Evolutionary conservation across 2,329 filamentous ascomycete species (phyloP).

Genomic region (Cladophialophora carrionii): DNA sequence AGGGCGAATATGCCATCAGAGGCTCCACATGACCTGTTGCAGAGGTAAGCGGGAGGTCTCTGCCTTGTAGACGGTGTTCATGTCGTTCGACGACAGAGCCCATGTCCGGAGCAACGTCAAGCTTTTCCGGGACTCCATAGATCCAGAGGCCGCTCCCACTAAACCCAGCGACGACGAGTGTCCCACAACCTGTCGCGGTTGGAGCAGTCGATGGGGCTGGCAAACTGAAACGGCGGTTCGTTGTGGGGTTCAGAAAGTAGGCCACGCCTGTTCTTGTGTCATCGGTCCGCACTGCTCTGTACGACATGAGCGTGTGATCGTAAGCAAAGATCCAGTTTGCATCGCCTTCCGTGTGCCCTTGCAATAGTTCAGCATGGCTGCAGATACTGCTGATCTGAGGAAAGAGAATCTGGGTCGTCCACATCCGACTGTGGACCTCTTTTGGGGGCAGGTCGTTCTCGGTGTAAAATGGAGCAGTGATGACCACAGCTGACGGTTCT

Average conservation of each 20-base stretch:
- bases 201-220: constrained; percentile 70
- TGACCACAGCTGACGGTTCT: constrained; percentile 71
- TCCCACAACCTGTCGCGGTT: constrained; percentile 68
- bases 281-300: constrained; percentile 74
- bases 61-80: constrained; percentile 32
- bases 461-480: constrained; percentile 79
- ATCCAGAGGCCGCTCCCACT: constrained; percentile 74
- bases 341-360: constrained; percentile 57
- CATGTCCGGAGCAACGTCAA: constrained; percentile 58
- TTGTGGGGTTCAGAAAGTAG: constrained; percentile 72
- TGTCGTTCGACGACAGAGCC: constrained; percentile 38
- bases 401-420: constrained; percentile 84
- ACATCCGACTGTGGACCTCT: constrained; percentile 72
- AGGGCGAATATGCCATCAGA: constrained; percentile 39
- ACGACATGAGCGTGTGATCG: constrained; percentile 74
- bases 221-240: constrained; percentile 55
- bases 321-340: constrained; percentile 78
- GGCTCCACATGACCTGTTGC: constrained; percentile 38
- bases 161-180: constrained; percentile 74
- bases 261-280: constrained; percentile 75
- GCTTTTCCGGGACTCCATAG: constrained; percentile 74
- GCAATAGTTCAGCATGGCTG: constrained; percentile 72
- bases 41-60: constrained; percentile 32
- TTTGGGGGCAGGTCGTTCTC: constrained; percentile 51
- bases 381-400: constrained; percentile 79